phyloP scores from a whole-genome alignment of 345 rosid genomes.

The thale cress (Arabidopsis thaliana) region TAIR10.1 NC_003070.9:28713001-28713500 shows the following conservation, averaged over 20 bases:
- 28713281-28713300: background rate
- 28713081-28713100: background rate
- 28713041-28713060: background rate
- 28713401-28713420: slow-evolving; percentile 9
- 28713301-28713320: background rate
- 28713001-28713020: background rate
- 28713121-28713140: background rate
- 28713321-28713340: background rate
- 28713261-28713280: too few species aligned
- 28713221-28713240: too few species aligned
- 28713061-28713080: background rate
- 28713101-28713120: too few species aligned
- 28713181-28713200: background rate
- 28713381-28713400: background rate
- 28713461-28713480: background rate
- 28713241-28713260: too few species aligned
- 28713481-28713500: background rate
- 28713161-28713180: background rate
- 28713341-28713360: background rate
- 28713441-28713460: background rate
- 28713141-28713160: background rate
- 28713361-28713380: background rate
- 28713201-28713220: too few species aligned
- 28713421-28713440: background rate
- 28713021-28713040: background rate